Conservation (phyloP, 164 flowering plant genomes). For the Vitis rupestris region DNA sequence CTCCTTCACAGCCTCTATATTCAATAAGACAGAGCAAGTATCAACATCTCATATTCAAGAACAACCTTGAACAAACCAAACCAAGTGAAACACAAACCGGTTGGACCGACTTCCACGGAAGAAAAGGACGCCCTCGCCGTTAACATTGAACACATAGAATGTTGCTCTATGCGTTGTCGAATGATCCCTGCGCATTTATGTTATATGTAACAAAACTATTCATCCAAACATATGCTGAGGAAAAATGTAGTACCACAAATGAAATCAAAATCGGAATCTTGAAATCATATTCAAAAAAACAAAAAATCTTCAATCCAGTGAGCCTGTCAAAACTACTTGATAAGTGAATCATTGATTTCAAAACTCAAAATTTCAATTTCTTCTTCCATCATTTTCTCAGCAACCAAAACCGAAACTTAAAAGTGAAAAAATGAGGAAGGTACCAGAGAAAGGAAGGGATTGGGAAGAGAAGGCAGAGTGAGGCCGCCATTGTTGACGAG, state of each 20-base stretch:
- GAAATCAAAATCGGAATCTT: no score
- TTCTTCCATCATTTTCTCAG: neutral
- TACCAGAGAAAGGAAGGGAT: slow-evolving; percentile 13
- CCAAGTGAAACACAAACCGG: slow-evolving; percentile 34
- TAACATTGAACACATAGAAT: slow-evolving; percentile 7
- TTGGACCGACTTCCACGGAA: slow-evolving; percentile 23
- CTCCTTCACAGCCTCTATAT: slow-evolving; percentile 72
- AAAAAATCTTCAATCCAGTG: no score
- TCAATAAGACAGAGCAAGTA: neutral
- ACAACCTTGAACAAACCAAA: slow-evolving; percentile 3
- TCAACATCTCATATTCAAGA: neutral
- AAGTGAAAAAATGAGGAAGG: neutral
- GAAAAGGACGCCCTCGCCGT: slow-evolving; percentile 25
- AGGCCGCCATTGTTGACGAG: slow-evolving; percentile 15
- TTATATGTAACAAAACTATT: no score
- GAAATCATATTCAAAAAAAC: no score
- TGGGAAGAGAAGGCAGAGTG: slow-evolving; percentile 10
- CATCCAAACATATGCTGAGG: no score
- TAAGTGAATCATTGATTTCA: no score
- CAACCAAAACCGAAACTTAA: neutral
- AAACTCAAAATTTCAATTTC: neutral
- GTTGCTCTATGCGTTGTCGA: slow-evolving; percentile 8
- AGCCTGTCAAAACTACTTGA: no score
- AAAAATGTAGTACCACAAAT: no score
- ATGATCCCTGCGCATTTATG: slow-evolving; percentile 12